Base-by-base conservation (phyloP, 805 yeast species). In the Candida boidinii region DNA sequence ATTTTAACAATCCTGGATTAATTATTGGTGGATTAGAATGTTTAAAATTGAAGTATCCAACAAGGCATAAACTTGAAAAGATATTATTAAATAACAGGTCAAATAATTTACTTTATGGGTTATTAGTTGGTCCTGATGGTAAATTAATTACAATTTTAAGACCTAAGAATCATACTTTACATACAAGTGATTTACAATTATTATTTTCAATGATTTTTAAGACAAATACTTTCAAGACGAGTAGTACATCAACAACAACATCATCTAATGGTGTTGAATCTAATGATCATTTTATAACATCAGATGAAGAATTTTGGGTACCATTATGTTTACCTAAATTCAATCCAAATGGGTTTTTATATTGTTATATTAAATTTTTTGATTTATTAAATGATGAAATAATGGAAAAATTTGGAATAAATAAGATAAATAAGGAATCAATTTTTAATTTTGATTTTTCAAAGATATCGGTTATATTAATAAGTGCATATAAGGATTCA, bases 241-340 rank as follows among this genome's bases (percentile, higher is more conserved):
- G n/a, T n/a, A n/a, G n/a, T n/a, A n/a, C n/a, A n/a, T 42, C 51
- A 2, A 31, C 46, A 1, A 62, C 67, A 21, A 61, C 60, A 16
- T 49, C n/a, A 17, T 31, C 18, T 10, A 40, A 37, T 9, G 50
- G 46, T 8, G 44, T 43, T n/a, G 42, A 36, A 7, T 26, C 31
- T 3, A 36, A 34, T 18, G 35, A 30, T 7, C 36, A 43, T 29
- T 42, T 45, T 19, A 28, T 48, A 10, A 42, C 54, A 2, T 39
- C 70, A 43, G 49, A 64, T 36, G 82, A 82, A 43, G 96, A 88
- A 48, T 73, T 86, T 37, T 92, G 97, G 97, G 72, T 84, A 10
- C 98, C 98, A 0, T 66, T 90, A 1, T 90, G 98, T 54, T 66
- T 90, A 52, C 95, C 97, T 1, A 76, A 82, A 44, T 90, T 90